A percentile compares a stretch with the other conserved stretches of the same genome.
These are phyloP conservation scores for Claviceps fusiformis DNA, from an alignment of 2,329 filamentous ascomycete species.

Conservation along the genomic window DNA sequence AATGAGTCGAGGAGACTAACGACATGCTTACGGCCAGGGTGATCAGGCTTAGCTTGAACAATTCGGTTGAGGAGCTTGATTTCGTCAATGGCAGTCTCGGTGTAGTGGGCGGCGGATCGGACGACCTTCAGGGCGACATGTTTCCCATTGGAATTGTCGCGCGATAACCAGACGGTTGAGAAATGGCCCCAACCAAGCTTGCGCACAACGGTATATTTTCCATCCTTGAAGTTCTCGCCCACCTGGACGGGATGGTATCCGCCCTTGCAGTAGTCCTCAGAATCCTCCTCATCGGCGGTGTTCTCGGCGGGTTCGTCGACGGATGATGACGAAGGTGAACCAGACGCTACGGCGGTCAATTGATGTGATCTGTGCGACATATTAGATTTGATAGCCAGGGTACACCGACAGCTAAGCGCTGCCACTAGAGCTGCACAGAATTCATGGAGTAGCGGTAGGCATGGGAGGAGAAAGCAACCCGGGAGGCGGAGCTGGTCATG, in stretches of 20 bases:
- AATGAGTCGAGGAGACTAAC: slow-evolving; percentile 95
- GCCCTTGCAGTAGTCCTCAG: slow-evolving; percentile 98
- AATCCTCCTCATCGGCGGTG: slow-evolving; percentile 96
- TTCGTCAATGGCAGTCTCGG: slow-evolving; percentile 95
- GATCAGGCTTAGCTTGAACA: slow-evolving; percentile 84
- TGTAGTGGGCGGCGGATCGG: slow-evolving; percentile 94
- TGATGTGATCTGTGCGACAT: slow-evolving; percentile 34
- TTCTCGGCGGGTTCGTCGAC: slow-evolving; percentile 78
- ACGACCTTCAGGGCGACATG: slow-evolving; percentile 98
- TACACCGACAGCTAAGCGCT: slow-evolving; percentile 8
- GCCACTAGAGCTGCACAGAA: slow-evolving; percentile 1
- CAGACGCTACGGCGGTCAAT: slow-evolving; percentile 44
- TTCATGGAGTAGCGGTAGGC: slow-evolving; percentile 1
- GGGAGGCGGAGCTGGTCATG: slow-evolving; percentile 4
- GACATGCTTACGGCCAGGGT: slow-evolving; percentile 88
- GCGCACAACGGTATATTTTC: slow-evolving; percentile 88
- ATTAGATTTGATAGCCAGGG: slow-evolving; percentile 3
- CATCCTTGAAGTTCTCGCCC: slow-evolving; percentile 95
- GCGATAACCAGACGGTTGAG: slow-evolving; percentile 80
- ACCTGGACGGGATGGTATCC: slow-evolving; percentile 93
- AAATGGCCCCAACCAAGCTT: slow-evolving; percentile 98
- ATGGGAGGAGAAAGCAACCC: neutral
- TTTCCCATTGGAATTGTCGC: slow-evolving; percentile 78
- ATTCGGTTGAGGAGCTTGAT: slow-evolving; percentile 97
- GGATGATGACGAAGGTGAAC: slow-evolving; percentile 67